A percentile compares a stretch with the other conserved stretches of the same genome.
Evolutionary conservation across 371 early-diverging fungal species (phyloP).

Genomic region (Mucor indicus): DNA sequence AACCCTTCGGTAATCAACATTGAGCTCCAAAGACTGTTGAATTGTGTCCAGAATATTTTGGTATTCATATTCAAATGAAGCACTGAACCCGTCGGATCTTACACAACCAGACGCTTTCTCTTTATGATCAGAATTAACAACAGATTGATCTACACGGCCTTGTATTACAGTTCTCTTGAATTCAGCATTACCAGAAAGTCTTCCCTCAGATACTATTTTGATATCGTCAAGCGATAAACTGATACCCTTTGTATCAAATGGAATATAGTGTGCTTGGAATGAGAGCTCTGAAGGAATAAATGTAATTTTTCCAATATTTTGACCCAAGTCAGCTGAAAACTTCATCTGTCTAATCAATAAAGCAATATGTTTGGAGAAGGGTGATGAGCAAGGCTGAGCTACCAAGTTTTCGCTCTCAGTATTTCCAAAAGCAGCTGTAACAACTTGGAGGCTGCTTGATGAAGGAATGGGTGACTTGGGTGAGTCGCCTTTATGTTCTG

Average conservation of each 20-base stretch:
- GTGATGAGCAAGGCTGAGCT: constrained; percentile 12
- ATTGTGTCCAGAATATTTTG: constrained; percentile 58
- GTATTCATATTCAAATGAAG: constrained; percentile 66
- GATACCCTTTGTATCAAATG: constrained; percentile 39
- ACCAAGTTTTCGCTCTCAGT: not conserved
- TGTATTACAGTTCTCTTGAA: constrained; percentile 29
- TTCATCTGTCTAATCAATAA: constrained; percentile 46
- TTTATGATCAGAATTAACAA: not conserved
- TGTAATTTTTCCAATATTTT: constrained; percentile 69
- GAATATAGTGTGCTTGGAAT: constrained; percentile 45
- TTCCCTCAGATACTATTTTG: constrained; percentile 51
- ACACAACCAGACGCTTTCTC: constrained; percentile 17
- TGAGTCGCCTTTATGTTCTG: not conserved
- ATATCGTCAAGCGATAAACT: constrained; percentile 44
- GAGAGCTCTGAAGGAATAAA: constrained; percentile 46
- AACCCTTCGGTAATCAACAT: constrained; percentile 22
- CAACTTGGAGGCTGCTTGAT: not conserved
- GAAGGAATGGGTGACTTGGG: not conserved
- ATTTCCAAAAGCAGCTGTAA: not conserved
- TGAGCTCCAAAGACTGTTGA: constrained; percentile 37
- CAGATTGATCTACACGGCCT: constrained; percentile 6
- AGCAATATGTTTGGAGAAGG: constrained; percentile 55
- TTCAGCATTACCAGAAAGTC: constrained; percentile 52
- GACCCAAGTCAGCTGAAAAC: constrained; percentile 71
- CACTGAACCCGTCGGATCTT: constrained; percentile 33